Evolutionary conservation across 169 alveolate genomes (phyloP), one percentile per base, ranked within the genome.

Genomic region (Plasmodium berghei): DNA sequence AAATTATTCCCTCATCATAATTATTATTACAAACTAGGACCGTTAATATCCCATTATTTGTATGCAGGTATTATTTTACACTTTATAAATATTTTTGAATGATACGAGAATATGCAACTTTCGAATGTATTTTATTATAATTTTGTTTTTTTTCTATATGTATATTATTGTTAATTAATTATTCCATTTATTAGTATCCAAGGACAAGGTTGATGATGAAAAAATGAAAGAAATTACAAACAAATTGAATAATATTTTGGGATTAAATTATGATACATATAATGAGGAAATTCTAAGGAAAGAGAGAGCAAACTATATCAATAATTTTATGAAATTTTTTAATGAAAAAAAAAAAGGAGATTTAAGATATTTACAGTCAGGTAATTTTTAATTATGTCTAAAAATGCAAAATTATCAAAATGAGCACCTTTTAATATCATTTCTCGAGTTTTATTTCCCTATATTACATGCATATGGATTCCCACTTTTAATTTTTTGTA

Each of bases 1-100:
- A 55, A 80, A 18, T 55, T 83, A 40, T 83, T 83, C 34, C 90
- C 90, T 5, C 64, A 83, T 49, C 90, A 83, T 40, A 83, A 67
- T 22, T 83, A 83, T 34, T 12, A 83, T 48, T 69, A 83, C 46
- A 83, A 83, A 58, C 20, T 83, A 42, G 90, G 73, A 28, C 83
- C 90, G 1, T 9, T 61, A 22, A 83, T 83, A 67, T 83, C 90
- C 2, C 80, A 67, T 34, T 83, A 67, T 56, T n/a, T 83, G 55
- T 56, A 34, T 18, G 42, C 90, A 66, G 90, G 90, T 83, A 46
- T 56, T 26, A 10, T 49, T 52, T 28, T 62, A 5, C 14, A 10
- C 5, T 12, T 58, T 4, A 14, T 14, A n/a, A 10, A 56, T 56
- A 20, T 8, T 16, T 14, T 9, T 16, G 22, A 58, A 14, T 18